A percentile compares a stretch with the other conserved stretches of the same genome.
Evolutionary conservation across 768 basidiomycete genomes (phyloP).

Genomic region (Termitomyces sp.): DNA sequence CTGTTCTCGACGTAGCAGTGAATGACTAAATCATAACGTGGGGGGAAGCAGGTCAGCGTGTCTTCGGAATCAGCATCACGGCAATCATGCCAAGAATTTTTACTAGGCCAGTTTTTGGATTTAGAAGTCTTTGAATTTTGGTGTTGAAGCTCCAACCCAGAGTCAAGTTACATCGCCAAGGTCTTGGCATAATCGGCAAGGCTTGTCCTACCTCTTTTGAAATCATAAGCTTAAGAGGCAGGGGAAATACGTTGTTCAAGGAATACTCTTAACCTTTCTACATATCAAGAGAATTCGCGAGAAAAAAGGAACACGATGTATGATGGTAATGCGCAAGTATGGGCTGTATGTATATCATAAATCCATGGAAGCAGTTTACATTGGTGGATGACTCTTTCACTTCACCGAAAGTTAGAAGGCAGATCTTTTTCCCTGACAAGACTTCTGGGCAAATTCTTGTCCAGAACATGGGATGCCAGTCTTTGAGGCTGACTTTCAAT

Average conservation of each 20-base stretch:
- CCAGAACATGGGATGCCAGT: background rate
- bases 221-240: slow-evolving; percentile 10
- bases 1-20: too few relatives aligned
- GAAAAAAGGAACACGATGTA: slow-evolving; percentile 7
- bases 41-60: too few relatives aligned
- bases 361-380: too few relatives aligned
- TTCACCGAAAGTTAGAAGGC: background rate
- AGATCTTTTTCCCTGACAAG: background rate
- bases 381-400: background rate
- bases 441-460: background rate
- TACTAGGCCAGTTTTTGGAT: too few relatives aligned
- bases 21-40: too few relatives aligned
- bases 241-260: slow-evolving; percentile 21
- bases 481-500: background rate
- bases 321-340: too few relatives aligned
- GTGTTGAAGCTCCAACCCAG: too few relatives aligned
- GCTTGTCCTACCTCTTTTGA: slow-evolving; percentile 13
- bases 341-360: background rate
- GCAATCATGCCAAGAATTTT: too few relatives aligned
- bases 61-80: too few relatives aligned
- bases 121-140: too few relatives aligned
- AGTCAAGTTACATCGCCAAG: slow-evolving; percentile 12
- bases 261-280: slow-evolving; percentile 24
- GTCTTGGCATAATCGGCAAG: slow-evolving; percentile 12
- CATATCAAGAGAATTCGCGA: slow-evolving; percentile 23